A percentile compares a stretch with the other conserved stretches of the same genome.
phyloP scores from a whole-genome alignment of 352 stramenopile species.

The Globisporangium heterothallicum region DNA sequence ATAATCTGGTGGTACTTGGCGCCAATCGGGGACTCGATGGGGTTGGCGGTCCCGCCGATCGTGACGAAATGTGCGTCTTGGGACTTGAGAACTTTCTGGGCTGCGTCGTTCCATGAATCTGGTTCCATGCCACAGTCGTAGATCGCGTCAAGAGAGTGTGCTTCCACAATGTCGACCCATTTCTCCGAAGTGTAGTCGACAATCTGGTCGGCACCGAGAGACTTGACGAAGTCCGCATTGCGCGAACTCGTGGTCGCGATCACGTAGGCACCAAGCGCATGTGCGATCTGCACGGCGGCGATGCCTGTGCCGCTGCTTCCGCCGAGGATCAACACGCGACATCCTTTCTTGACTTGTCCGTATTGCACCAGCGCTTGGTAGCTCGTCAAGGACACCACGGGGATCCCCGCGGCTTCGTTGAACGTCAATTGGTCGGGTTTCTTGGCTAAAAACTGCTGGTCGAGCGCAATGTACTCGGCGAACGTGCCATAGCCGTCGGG shows the following conservation, averaged over 20 bases:
- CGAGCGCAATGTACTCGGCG: slow-evolving; percentile 26
- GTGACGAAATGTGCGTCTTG: slow-evolving; percentile 22
- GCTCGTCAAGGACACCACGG: slow-evolving; percentile 44
- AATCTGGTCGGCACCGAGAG: slow-evolving; percentile 36
- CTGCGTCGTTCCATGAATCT: slow-evolving; percentile 22
- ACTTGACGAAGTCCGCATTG: slow-evolving; percentile 23
- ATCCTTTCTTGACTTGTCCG: slow-evolving; percentile 30
- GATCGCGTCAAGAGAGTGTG: slow-evolving; percentile 21
- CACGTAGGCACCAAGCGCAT: slow-evolving; percentile 41
- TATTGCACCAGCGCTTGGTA: slow-evolving; percentile 44
- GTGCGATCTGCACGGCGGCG: slow-evolving; percentile 54
- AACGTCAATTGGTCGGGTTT: slow-evolving; percentile 44
- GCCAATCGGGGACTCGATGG: not conserved
- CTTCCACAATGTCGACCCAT: slow-evolving; percentile 24
- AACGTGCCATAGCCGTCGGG: slow-evolving; percentile 25
- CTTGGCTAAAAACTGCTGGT: slow-evolving; percentile 28
- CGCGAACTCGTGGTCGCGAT: slow-evolving; percentile 53
- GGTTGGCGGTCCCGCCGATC: not conserved
- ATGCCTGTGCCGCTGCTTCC: slow-evolving; percentile 54
- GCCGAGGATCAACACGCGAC: slow-evolving; percentile 49
- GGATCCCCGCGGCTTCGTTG: slow-evolving; percentile 48
- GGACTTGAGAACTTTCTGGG: slow-evolving; percentile 25
- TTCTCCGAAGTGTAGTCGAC: slow-evolving; percentile 52
- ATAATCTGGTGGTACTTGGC: not conserved
- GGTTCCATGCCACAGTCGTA: slow-evolving; percentile 23